Conservation (phyloP, 306 rosid species). For the Rosa lucieae region DNA sequence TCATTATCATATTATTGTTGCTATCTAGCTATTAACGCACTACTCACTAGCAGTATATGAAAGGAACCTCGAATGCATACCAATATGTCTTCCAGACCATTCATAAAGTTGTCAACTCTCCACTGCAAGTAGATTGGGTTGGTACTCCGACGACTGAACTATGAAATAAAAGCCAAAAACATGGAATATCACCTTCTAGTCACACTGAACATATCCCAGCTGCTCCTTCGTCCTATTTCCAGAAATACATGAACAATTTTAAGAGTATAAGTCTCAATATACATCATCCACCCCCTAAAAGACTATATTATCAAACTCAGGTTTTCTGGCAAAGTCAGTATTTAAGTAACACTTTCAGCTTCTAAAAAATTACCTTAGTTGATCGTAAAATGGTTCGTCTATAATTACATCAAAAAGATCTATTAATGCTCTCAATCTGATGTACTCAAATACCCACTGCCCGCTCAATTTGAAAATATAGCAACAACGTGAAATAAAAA, state of each 20-base stretch:
- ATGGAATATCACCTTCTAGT: conserved; percentile 43
- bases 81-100: too few species aligned
- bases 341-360: conserved; percentile 17
- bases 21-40: too few species aligned
- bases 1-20: too few species aligned
- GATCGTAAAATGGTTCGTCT: conserved; percentile 82
- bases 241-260: conserved; percentile 23
- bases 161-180: conserved; percentile 78
- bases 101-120: too few species aligned
- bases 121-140: conserved; percentile 31
- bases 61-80: too few species aligned
- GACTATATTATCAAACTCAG: not conserved
- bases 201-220: conserved; percentile 80
- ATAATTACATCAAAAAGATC: conserved; percentile 86
- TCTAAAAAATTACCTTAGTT: conserved; percentile 66
- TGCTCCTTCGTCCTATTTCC: conserved; percentile 88
- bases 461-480: too few species aligned
- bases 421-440: conserved; percentile 62
- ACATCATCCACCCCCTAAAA: not conserved
- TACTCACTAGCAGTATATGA: too few species aligned
- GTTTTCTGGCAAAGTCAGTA: not conserved
- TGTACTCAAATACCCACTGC: conserved; percentile 27
- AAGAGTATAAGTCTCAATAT: conserved; percentile 4
- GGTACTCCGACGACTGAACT: conserved; percentile 81
- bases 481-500: too few species aligned